Evolutionary conservation across 2,329 filamentous ascomycete species (phyloP).

Genomic region (Diplodia sapinea): DNA sequence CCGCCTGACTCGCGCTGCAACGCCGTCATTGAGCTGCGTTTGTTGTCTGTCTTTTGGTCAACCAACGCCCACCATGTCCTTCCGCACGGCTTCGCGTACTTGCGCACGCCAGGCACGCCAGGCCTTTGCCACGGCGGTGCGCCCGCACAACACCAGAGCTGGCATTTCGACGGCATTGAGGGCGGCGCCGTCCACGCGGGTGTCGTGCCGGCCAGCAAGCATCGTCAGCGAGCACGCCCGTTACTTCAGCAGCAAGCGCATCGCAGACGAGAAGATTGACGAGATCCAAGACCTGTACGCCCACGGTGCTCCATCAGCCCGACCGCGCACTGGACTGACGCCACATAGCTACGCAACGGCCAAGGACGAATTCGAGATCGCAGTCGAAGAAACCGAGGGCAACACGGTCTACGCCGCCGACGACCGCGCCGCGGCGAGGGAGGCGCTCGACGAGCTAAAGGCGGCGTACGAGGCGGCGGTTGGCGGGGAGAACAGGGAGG

Average conservation of each 20-base stretch:
- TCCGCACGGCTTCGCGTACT: conserved; percentile 9
- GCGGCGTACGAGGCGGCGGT: conserved; percentile 54
- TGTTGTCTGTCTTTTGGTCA: not conserved
- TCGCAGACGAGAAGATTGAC: conserved; percentile 41
- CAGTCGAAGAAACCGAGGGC: conserved; percentile 59
- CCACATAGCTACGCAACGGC: conserved; percentile 42
- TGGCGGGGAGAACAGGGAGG: conserved; percentile 48
- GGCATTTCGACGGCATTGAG: not conserved
- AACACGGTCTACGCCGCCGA: conserved; percentile 62
- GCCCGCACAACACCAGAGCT: conserved; percentile 25
- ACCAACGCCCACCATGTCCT: not conserved
- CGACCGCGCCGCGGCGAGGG: conserved; percentile 59
- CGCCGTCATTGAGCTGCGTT: conserved; percentile 25
- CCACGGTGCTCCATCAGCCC: not conserved
- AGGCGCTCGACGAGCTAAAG: conserved; percentile 58
- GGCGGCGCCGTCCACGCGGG: conserved; percentile 2
- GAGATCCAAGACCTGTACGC: conserved; percentile 44
- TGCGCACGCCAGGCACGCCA: conserved; percentile 12
- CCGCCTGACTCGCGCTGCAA: conserved; percentile 20
- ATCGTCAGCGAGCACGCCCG: conserved; percentile 11
- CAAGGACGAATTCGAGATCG: conserved; percentile 57
- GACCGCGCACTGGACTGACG: conserved; percentile 3
- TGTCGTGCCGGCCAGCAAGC: conserved; percentile 17
- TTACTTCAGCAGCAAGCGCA: conserved; percentile 27
- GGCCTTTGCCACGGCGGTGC: conserved; percentile 1